phyloP scores from a whole-genome alignment of 768 basidiomycete species.

The Auricularia auricula-judae region DNA sequence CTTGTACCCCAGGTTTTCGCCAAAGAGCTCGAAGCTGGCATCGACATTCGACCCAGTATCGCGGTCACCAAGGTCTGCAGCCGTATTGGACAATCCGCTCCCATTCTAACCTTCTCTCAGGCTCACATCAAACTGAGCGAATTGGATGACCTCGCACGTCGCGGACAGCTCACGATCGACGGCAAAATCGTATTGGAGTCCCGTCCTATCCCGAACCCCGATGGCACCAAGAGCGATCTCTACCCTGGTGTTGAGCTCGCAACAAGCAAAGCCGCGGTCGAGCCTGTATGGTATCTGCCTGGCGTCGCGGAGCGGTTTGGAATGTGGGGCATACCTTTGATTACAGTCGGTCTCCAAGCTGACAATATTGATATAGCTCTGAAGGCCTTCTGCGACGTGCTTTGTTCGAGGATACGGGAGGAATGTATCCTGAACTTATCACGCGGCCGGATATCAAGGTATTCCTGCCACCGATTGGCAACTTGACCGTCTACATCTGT shows the following conservation, averaged over 20 bases:
- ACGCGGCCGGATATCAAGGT: conserved; percentile 93
- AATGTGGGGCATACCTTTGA: conserved; percentile 44
- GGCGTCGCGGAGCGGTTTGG: conserved; percentile 90
- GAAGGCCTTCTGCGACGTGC: conserved; percentile 81
- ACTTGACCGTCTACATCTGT: conserved; percentile 88
- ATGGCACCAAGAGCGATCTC: conserved; percentile 44
- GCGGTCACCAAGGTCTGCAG: conserved; percentile 55
- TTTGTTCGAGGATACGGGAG: conserved; percentile 91
- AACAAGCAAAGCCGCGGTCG: conserved; percentile 88
- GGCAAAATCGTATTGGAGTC: conserved; percentile 73
- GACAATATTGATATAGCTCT: conserved; percentile 33
- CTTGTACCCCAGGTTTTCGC: conserved; percentile 65
- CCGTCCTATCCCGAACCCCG: conserved; percentile 47
- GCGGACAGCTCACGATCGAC: conserved; percentile 65
- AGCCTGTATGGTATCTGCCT: conserved; percentile 93
- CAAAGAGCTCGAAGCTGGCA: conserved; percentile 49
- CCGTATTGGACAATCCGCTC: background rate
- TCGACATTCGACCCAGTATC: conserved; percentile 88
- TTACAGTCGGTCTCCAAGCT: background rate
- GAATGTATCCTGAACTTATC: conserved; percentile 92
- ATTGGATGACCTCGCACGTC: conserved; percentile 68
- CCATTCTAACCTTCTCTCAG: background rate
- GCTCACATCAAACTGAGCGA: conserved; percentile 94
- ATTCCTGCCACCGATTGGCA: conserved; percentile 92
- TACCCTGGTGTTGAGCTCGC: conserved; percentile 78